phyloP scores from a whole-genome alignment of 805 yeast species.

The Pichia nanzhaoensis region DNA sequence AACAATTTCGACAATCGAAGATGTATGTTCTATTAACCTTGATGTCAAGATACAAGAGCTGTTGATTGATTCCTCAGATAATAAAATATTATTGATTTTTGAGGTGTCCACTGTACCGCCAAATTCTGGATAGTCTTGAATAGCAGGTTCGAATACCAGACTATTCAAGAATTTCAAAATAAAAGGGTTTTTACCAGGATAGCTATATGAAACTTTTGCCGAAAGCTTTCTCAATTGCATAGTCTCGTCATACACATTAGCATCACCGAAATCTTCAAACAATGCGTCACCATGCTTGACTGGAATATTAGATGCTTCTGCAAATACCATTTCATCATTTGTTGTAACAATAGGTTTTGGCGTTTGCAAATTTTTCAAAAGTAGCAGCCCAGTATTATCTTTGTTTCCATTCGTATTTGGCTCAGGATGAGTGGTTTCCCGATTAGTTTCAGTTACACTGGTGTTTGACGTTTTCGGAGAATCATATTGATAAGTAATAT shows the following conservation, averaged over 20 bases:
- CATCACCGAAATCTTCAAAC: slow-evolving; percentile 18
- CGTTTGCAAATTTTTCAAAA: slow-evolving; percentile 5
- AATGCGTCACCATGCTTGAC: not conserved
- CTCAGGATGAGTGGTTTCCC: not conserved
- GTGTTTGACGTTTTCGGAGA: not conserved
- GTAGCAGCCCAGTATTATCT: not conserved
- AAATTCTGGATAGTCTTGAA: slow-evolving; percentile 62
- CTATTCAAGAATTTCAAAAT: slow-evolving; percentile 50
- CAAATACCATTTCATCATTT: slow-evolving; percentile 18
- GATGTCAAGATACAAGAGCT: slow-evolving; percentile 38
- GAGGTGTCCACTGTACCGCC: slow-evolving; percentile 34
- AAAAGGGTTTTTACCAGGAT: slow-evolving; percentile 60
- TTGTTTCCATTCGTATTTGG: not conserved
- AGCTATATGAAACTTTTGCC: slow-evolving; percentile 41
- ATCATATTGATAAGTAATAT: slow-evolving; percentile 28
- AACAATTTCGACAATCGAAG: slow-evolving; percentile 49
- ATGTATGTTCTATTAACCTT: slow-evolving; percentile 55
- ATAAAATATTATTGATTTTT: not conserved
- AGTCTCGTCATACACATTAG: slow-evolving; percentile 24
- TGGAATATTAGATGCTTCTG: slow-evolving; percentile 5
- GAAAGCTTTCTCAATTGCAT: slow-evolving; percentile 20
- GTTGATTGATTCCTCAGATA: not conserved
- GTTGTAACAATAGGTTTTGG: slow-evolving; percentile 5
- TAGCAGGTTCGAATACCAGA: slow-evolving; percentile 48
- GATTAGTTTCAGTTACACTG: not conserved